Percentiles rank a stretch among this genome's conserved stretches.
These are phyloP conservation scores for Bruguiera gymnorhiza DNA, from an alignment of 345 rosid genomes.

Conservation along the genomic window DNA sequence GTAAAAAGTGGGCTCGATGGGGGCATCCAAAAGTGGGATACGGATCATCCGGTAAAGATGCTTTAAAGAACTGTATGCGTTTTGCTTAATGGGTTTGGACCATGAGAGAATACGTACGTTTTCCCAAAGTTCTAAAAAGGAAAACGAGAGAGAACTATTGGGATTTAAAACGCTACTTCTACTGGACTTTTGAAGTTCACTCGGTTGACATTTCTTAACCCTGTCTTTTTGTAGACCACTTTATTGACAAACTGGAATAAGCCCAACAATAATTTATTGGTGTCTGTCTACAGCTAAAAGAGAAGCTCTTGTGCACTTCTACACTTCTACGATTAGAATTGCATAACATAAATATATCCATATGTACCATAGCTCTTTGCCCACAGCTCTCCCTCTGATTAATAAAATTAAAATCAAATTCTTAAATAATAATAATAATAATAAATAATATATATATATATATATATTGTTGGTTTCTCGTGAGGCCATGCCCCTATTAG, in stretches of 20 bases:
- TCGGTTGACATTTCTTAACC: slow-evolving; percentile 27
- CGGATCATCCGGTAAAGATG: slow-evolving; percentile 43
- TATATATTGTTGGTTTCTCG: slow-evolving; percentile 2
- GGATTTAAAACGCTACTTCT: slow-evolving; percentile 20
- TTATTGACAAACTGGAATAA: slow-evolving; percentile 17
- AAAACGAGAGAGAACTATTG: not conserved
- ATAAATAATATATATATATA: too few relatives aligned
- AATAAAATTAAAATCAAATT: too few relatives aligned
- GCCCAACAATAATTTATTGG: not conserved
- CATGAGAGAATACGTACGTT: not conserved
- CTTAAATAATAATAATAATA: too few relatives aligned
- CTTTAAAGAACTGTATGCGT: slow-evolving; percentile 18
- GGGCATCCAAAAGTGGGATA: slow-evolving; percentile 37
- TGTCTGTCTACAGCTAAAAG: too few relatives aligned
- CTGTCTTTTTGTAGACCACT: slow-evolving; percentile 19
- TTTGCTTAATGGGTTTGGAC: slow-evolving; percentile 30
- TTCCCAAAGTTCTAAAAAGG: not conserved
- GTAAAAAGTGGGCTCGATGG: slow-evolving; percentile 9
- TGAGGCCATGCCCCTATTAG: not conserved
- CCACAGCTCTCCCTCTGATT: too few relatives aligned
- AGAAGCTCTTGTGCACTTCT: too few relatives aligned
- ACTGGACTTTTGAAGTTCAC: slow-evolving; percentile 19
- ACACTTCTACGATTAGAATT: too few relatives aligned
- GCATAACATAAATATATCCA: too few relatives aligned
- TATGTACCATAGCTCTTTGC: too few relatives aligned